Percentiles rank a stretch among this genome's conserved stretches.
Evolutionary conservation across 352 stramenopile species (phyloP).

Genomic region (Pythium aristosporum): DNA sequence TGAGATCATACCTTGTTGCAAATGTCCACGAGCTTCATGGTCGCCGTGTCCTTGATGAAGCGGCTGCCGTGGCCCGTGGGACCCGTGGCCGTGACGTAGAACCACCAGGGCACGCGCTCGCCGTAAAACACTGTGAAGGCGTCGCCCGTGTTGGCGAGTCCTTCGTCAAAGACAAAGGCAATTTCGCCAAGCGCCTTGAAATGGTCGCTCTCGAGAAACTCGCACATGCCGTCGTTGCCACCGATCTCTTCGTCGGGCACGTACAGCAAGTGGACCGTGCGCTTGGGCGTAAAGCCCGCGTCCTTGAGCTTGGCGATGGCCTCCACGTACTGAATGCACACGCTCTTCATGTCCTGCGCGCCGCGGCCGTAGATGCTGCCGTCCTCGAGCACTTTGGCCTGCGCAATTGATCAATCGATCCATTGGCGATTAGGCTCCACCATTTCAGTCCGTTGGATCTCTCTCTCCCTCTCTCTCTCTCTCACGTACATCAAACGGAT

Average conservation of each 20-base stretch:
- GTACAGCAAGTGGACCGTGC: slow-evolving; percentile 92
- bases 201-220: slow-evolving; percentile 83
- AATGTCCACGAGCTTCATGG: slow-evolving; percentile 91
- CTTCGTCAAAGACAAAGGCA: slow-evolving; percentile 94
- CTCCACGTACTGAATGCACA: slow-evolving; percentile 95
- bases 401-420: neutral
- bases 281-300: slow-evolving; percentile 69
- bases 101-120: slow-evolving; percentile 92
- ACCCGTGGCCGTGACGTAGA: slow-evolving; percentile 79
- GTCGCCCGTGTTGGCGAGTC: slow-evolving; percentile 87
- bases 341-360: slow-evolving; percentile 96
- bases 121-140: slow-evolving; percentile 96
- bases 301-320: slow-evolving; percentile 75
- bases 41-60: slow-evolving; percentile 94
- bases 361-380: slow-evolving; percentile 93
- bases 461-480: neutral
- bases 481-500: slow-evolving; percentile 83
- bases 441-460: too few relatives aligned
- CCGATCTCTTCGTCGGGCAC: slow-evolving; percentile 94
- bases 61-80: slow-evolving; percentile 86
- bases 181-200: slow-evolving; percentile 84
- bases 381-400: slow-evolving; percentile 82
- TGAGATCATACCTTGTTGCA: slow-evolving; percentile 56
- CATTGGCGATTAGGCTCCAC: too few relatives aligned
- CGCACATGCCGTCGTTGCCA: slow-evolving; percentile 89